Percentiles rank a stretch among this genome's conserved stretches.
These are phyloP conservation scores for Neurospora crassa DNA, from an alignment of 2,329 filamentous ascomycete species.

Conservation along the genomic window DNA sequence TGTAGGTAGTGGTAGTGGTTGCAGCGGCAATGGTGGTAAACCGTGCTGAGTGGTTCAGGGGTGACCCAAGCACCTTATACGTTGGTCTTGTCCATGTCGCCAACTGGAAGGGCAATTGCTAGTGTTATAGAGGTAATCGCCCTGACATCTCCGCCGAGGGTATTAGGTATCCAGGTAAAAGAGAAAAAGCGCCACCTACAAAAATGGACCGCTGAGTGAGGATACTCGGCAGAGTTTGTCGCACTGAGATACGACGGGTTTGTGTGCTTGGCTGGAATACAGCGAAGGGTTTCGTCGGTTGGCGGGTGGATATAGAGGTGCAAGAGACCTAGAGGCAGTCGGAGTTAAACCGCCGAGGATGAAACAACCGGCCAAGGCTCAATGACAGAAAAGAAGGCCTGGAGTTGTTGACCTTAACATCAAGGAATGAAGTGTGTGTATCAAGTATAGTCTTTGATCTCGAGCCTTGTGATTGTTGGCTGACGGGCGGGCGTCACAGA, in stretches of 20 bases:
- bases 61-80: not conserved
- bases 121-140: not conserved
- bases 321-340: not conserved
- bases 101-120: not conserved
- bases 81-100: not conserved
- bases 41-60: not conserved
- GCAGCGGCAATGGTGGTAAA: not conserved
- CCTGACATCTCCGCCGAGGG: not conserved
- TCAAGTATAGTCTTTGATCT: not conserved
- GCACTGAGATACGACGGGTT: constrained; percentile 15
- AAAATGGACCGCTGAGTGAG: not conserved
- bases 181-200: not conserved
- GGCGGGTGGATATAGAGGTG: not conserved
- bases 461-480: not conserved
- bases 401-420: constrained; percentile 15
- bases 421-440: not conserved
- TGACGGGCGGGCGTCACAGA: not conserved
- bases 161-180: not conserved
- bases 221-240: constrained; percentile 2
- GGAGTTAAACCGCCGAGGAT: not conserved
- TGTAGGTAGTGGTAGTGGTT: not conserved
- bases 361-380: not conserved
- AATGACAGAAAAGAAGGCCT: constrained; percentile 12
- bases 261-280: constrained; percentile 12
- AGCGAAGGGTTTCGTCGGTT: constrained; percentile 9